A percentile compares a stretch with the other conserved stretches of the same genome.
These are phyloP conservation scores for Leccinum truebloodii DNA, from an alignment of 768 basidiomycete genomes.

Conservation along the genomic window DNA sequence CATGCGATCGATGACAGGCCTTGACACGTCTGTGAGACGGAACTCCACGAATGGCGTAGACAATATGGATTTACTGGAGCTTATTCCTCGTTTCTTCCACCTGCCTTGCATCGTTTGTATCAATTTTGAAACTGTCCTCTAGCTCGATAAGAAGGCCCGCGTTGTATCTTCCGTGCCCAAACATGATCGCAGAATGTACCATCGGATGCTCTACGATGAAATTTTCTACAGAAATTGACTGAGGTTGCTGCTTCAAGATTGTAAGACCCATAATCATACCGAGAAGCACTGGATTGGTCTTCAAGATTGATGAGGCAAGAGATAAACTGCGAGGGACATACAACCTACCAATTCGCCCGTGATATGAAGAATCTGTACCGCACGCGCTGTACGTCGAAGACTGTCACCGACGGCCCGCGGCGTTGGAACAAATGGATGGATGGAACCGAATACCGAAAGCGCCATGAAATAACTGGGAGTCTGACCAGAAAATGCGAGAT, in stretches of 20 bases:
- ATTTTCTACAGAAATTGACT: conserved; percentile 8
- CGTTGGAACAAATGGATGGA: conserved; percentile 1
- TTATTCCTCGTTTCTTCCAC: conserved; percentile 15
- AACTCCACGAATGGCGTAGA: background rate
- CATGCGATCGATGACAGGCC: conserved; percentile 19
- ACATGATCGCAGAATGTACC: conserved; percentile 21
- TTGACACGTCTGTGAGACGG: conserved; percentile 5
- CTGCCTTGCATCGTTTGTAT: conserved; percentile 9
- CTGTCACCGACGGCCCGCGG: background rate
- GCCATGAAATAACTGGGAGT: conserved; percentile 8
- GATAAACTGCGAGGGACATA: background rate
- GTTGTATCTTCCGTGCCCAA: conserved; percentile 24
- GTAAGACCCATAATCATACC: conserved; percentile 9
- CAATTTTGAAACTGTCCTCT: conserved; percentile 9
- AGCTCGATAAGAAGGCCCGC: conserved; percentile 21
- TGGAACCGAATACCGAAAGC: background rate
- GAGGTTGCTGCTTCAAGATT: background rate
- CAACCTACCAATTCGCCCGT: conserved; percentile 21
- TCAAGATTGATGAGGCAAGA: conserved; percentile 1
- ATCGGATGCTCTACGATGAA: conserved; percentile 17
- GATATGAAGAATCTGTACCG: conserved; percentile 13
- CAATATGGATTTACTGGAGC: conserved; percentile 11
- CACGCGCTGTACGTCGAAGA: background rate
- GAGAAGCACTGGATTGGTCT: conserved; percentile 20
- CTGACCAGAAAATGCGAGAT: conserved; percentile 14